Conservation (phyloP, 1,284 basidiomycete species). For the Microbotryomycetes sp. region DNA sequence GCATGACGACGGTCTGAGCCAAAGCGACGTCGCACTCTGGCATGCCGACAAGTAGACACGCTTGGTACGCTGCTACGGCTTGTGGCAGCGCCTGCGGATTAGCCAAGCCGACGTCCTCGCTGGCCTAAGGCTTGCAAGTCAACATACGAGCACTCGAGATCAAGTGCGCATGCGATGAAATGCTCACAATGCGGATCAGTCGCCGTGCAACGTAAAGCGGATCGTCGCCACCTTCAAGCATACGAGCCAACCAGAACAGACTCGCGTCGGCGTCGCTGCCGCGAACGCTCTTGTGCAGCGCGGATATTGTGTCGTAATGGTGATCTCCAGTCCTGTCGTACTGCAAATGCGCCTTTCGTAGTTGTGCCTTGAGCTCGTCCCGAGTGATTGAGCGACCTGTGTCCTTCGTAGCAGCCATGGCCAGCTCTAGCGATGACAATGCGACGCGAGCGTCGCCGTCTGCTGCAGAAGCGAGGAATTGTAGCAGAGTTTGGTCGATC, state of each 20-base stretch:
- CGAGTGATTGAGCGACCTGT: slow-evolving; percentile 25
- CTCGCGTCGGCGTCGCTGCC: slow-evolving; percentile 72
- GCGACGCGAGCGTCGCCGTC: slow-evolving; percentile 64
- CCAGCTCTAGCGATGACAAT: slow-evolving; percentile 56
- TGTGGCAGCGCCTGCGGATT: slow-evolving; percentile 40
- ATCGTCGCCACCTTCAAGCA: slow-evolving; percentile 80
- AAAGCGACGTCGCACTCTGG: slow-evolving; percentile 49
- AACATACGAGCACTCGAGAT: too few species aligned
- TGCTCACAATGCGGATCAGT: slow-evolving; percentile 64
- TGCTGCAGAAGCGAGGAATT: slow-evolving; percentile 53
- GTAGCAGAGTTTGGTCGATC: slow-evolving; percentile 40
- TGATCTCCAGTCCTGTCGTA: slow-evolving; percentile 61
- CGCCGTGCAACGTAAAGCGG: slow-evolving; percentile 74
- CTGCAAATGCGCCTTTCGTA: slow-evolving; percentile 40
- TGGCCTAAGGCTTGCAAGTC: slow-evolving; percentile 28
- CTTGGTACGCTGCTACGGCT: slow-evolving; percentile 69
- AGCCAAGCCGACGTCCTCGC: slow-evolving; percentile 41
- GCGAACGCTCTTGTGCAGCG: slow-evolving; percentile 70
- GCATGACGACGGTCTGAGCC: slow-evolving; percentile 71
- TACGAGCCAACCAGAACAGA: slow-evolving; percentile 78
- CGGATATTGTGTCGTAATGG: slow-evolving; percentile 73
- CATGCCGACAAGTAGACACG: slow-evolving; percentile 76
- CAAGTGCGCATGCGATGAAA: neutral
- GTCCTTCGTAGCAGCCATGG: slow-evolving; percentile 39
- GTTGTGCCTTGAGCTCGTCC: slow-evolving; percentile 40